phyloP scores from a whole-genome alignment of 2,329 filamentous ascomycete genomes.

The Hyphodiscus sp. region DNA sequence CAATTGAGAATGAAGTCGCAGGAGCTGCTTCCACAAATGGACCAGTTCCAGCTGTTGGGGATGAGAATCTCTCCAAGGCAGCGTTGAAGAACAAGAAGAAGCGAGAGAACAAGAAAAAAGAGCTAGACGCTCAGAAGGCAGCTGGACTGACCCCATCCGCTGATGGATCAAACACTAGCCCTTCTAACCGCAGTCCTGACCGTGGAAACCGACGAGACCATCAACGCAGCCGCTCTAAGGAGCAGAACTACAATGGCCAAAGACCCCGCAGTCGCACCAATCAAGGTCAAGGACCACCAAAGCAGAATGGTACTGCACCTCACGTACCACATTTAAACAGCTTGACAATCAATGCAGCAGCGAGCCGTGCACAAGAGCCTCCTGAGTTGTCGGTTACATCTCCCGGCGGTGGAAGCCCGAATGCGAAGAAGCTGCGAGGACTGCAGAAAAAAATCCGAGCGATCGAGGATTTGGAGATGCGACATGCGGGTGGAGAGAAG shows the following conservation, averaged over 20 bases:
- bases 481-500: conserved; percentile 89
- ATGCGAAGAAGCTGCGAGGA: conserved; percentile 90
- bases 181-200: conserved; percentile 20
- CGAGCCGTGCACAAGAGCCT: conserved; percentile 22
- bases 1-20: conserved; percentile 57
- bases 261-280: conserved; percentile 40
- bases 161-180: conserved; percentile 23
- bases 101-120: conserved; percentile 89
- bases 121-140: conserved; percentile 56
- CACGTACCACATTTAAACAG: conserved; percentile 27
- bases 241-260: conserved; percentile 42
- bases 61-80: conserved; percentile 70
- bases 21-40: conserved; percentile 60
- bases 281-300: conserved; percentile 9
- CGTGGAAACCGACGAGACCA: conserved; percentile 49
- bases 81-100: conserved; percentile 99
- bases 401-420: conserved; percentile 54
- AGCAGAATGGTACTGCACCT: conserved; percentile 15
- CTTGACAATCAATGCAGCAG: conserved; percentile 25
- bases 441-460: conserved; percentile 96
- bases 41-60: conserved; percentile 50
- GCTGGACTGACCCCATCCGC: conserved; percentile 32
- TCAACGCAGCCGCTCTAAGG: conserved; percentile 44
- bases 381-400: conserved; percentile 48
- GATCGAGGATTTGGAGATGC: conserved; percentile 97